Percentiles rank a stretch among this genome's conserved stretches.
Evolutionary conservation across 306 rosid species (phyloP).

Genomic region (Oxytropis ochrocephala): DNA sequence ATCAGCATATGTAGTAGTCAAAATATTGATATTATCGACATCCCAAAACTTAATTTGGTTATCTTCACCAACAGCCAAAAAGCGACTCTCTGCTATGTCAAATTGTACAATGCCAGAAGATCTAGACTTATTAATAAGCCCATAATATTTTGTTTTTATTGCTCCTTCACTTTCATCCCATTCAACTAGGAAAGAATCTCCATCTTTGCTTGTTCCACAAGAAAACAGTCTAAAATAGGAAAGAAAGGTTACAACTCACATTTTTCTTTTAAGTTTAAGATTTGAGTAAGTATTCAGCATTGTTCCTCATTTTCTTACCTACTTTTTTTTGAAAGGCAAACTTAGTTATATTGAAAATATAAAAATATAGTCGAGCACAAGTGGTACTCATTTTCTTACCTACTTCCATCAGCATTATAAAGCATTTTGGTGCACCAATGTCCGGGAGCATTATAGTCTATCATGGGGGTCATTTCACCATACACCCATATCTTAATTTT

Average conservation of each 20-base stretch:
- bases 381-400: slow-evolving; percentile 49
- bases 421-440: slow-evolving; percentile 61
- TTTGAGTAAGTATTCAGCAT: neutral
- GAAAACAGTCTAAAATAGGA: slow-evolving; percentile 58
- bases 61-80: slow-evolving; percentile 81
- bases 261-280: neutral
- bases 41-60: slow-evolving; percentile 78
- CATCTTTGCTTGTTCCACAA: slow-evolving; percentile 90
- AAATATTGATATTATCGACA: slow-evolving; percentile 43
- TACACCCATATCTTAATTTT: slow-evolving; percentile 77
- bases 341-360: too few relatives aligned
- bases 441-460: slow-evolving; percentile 75
- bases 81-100: slow-evolving; percentile 53
- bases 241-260: neutral
- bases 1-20: slow-evolving; percentile 53
- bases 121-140: slow-evolving; percentile 49
- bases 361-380: too few relatives aligned
- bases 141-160: slow-evolving; percentile 62
- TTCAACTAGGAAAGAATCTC: slow-evolving; percentile 79
- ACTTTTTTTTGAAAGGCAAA: too few relatives aligned
- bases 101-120: slow-evolving; percentile 66
- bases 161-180: slow-evolving; percentile 91
- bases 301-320: slow-evolving; percentile 41
- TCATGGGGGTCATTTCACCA: slow-evolving; percentile 48
- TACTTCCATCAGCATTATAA: slow-evolving; percentile 64